Conservation (phyloP, 176 grass and related monocot genomes). For the Stipa capillata region DNA sequence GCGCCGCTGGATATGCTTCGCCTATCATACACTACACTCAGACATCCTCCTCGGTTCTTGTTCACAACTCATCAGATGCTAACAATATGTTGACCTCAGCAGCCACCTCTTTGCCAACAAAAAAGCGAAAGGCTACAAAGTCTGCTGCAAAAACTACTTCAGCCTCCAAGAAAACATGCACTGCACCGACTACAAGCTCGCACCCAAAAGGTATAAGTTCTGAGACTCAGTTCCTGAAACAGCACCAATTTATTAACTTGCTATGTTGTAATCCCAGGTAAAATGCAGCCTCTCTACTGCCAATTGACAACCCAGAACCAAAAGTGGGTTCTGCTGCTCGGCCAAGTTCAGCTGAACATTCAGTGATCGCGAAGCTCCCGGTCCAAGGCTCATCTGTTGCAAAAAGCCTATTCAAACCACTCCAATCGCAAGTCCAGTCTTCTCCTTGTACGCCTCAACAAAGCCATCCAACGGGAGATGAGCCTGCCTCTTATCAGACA, state of each 20-base stretch:
- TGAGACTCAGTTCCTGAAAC: not conserved
- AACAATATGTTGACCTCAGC: slow-evolving; percentile 17
- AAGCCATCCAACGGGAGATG: not conserved
- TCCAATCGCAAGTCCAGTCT: slow-evolving; percentile 22
- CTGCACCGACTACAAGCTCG: not conserved
- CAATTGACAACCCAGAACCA: no score
- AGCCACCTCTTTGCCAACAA: slow-evolving; percentile 23
- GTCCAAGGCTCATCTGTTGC: slow-evolving; percentile 44
- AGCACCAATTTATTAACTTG: not conserved
- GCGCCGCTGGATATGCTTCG: slow-evolving; percentile 14
- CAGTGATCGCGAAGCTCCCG: slow-evolving; percentile 9
- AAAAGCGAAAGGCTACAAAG: slow-evolving; percentile 62
- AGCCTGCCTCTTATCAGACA: not conserved
- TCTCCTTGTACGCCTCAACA: slow-evolving; percentile 45
- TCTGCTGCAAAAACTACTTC: slow-evolving; percentile 31
- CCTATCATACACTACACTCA: slow-evolving; percentile 38
- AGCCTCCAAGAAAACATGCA: slow-evolving; percentile 38
- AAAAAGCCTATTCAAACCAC: slow-evolving; percentile 56
- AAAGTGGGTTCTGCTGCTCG: no score
- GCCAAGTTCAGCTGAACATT: slow-evolving; percentile 10
- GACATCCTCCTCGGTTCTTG: slow-evolving; percentile 6
- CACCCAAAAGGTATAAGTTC: slow-evolving; percentile 19
- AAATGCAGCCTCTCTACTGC: slow-evolving; percentile 2
- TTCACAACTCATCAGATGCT: slow-evolving; percentile 27
- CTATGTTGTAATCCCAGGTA: slow-evolving; percentile 30